Conservation (phyloP, 371 early-diverging fungal species). For the Dipsacomyces acuminosporus region DNA sequence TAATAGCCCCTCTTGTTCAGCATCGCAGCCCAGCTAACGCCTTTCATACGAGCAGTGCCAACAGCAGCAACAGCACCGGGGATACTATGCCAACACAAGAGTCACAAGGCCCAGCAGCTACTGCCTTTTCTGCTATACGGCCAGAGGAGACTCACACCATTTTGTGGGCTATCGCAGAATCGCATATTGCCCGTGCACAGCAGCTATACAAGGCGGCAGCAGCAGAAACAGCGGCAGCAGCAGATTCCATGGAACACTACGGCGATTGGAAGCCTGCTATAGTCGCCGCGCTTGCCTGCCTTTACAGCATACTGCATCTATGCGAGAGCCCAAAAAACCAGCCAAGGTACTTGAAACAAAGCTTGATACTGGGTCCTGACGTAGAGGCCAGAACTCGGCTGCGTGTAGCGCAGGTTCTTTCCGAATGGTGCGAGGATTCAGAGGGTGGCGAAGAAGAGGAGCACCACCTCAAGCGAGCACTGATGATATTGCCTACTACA, state of each 20-base stretch:
- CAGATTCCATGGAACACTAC: neutral
- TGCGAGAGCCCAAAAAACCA: constrained; percentile 14
- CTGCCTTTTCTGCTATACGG: too few species aligned
- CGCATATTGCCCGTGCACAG: constrained; percentile 26
- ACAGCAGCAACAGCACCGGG: too few species aligned
- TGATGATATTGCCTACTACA: constrained; percentile 22
- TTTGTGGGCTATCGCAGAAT: constrained; percentile 30
- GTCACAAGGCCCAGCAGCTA: too few species aligned
- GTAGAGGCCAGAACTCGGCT: constrained; percentile 34
- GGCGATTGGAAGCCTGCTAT: constrained; percentile 13
- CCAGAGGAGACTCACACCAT: constrained; percentile 2
- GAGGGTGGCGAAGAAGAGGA: constrained; percentile 17
- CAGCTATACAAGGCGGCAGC: constrained; percentile 1
- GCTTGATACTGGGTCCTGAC: constrained; percentile 17
- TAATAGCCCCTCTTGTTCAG: too few species aligned
- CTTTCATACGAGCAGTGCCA: too few species aligned
- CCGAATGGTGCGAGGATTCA: constrained; percentile 19
- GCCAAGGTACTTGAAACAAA: neutral
- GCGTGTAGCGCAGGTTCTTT: constrained; percentile 29
- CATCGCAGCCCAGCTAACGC: too few species aligned
- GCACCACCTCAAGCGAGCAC: constrained; percentile 26
- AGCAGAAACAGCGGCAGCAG: neutral
- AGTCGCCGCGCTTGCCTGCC: constrained; percentile 23
- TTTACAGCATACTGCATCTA: constrained; percentile 22
- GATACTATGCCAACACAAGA: too few species aligned